These are phyloP conservation scores for Boechera stricta DNA, from an alignment of 345 rosid species.

Conservation along the genomic window DNA sequence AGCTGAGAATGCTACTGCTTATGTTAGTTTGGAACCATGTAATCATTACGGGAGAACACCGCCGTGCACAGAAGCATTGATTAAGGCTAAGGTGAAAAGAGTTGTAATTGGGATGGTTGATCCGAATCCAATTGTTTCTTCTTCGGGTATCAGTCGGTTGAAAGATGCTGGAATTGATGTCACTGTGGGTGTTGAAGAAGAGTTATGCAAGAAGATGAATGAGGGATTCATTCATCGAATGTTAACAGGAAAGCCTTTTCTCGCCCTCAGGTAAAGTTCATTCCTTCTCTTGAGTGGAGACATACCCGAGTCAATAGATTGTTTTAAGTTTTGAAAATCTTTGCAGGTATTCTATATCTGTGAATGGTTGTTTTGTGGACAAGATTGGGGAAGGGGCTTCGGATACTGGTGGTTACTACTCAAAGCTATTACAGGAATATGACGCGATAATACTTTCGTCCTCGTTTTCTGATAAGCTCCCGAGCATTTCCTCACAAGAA, in stretches of 20 bases:
- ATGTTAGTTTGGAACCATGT: slow-evolving; percentile 94
- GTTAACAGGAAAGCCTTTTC: slow-evolving; percentile 70
- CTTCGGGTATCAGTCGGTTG: slow-evolving; percentile 67
- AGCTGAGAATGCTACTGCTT: slow-evolving; percentile 83
- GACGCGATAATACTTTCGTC: slow-evolving; percentile 68
- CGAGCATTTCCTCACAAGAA: slow-evolving; percentile 60
- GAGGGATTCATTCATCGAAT: slow-evolving; percentile 78
- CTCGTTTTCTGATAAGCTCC: slow-evolving; percentile 46
- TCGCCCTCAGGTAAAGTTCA: slow-evolving; percentile 66
- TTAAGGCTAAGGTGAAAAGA: slow-evolving; percentile 81
- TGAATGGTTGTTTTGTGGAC: slow-evolving; percentile 60
- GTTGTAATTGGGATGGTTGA: slow-evolving; percentile 87
- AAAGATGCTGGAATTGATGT: slow-evolving; percentile 74
- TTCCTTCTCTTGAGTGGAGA: slow-evolving; percentile 6
- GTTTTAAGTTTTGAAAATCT: background rate
- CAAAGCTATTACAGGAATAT: slow-evolving; percentile 71
- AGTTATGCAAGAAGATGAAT: slow-evolving; percentile 74
- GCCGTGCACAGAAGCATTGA: slow-evolving; percentile 86
- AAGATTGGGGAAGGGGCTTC: slow-evolving; percentile 69
- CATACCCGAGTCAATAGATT: background rate
- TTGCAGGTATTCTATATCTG: slow-evolving; percentile 71
- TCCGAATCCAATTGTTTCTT: slow-evolving; percentile 89
- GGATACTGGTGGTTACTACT: slow-evolving; percentile 71
- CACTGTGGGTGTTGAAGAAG: slow-evolving; percentile 72
- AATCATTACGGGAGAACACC: slow-evolving; percentile 92